A percentile compares a stretch with the other conserved stretches of the same genome.
Conservation (phyloP, 495 filamentous ascomycete species). For the Oleoguttula mirabilis region DNA sequence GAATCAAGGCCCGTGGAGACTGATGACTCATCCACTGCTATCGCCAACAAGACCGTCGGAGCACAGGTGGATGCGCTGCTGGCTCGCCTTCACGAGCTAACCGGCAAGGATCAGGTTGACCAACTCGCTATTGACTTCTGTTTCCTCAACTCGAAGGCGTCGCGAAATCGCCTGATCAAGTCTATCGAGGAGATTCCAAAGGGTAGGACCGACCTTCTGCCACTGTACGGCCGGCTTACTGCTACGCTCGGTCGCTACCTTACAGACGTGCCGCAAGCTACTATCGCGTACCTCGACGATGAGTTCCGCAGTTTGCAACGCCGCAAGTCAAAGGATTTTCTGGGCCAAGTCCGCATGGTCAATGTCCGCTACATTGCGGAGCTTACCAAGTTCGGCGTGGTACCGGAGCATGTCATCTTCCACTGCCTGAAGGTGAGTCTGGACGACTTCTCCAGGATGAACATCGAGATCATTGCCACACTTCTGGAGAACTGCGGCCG, state of each 20-base stretch:
- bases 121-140: slow-evolving; percentile 91
- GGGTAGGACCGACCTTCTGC: slow-evolving; percentile 82
- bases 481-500: slow-evolving; percentile 95
- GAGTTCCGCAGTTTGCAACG: slow-evolving; percentile 95
- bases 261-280: slow-evolving; percentile 79
- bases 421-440: slow-evolving; percentile 95
- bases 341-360: slow-evolving; percentile 83
- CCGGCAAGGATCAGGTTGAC: slow-evolving; percentile 82
- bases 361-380: slow-evolving; percentile 97
- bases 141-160: slow-evolving; percentile 96
- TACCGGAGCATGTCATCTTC: slow-evolving; percentile 97
- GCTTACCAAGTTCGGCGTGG: slow-evolving; percentile 93
- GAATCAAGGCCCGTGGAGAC: slow-evolving; percentile 42
- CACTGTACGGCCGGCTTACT: slow-evolving; percentile 79
- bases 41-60: slow-evolving; percentile 94
- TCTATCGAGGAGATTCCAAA: slow-evolving; percentile 89
- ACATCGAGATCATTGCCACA: slow-evolving; percentile 96
- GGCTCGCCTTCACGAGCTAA: slow-evolving; percentile 75
- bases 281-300: slow-evolving; percentile 87
- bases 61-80: slow-evolving; percentile 91
- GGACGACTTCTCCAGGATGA: slow-evolving; percentile 96
- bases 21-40: slow-evolving; percentile 83
- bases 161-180: slow-evolving; percentile 84
- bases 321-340: slow-evolving; percentile 95
- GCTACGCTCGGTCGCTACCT: slow-evolving; percentile 91